Base-by-base conservation (phyloP, 352 stramenopile species). In the Pythium aquatile region DNA sequence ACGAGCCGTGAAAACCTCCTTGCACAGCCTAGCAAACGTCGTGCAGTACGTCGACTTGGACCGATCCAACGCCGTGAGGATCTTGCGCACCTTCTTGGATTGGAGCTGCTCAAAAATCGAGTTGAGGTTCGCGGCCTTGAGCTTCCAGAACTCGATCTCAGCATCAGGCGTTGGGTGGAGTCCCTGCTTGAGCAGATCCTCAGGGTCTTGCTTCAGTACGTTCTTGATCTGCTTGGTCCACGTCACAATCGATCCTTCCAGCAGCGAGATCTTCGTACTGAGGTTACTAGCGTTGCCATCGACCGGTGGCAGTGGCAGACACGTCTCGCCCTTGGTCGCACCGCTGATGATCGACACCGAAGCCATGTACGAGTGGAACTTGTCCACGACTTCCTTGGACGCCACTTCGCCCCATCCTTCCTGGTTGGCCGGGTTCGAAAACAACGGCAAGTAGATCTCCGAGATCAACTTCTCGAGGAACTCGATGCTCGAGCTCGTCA, bases 181-280 rank as follows among this genome's bases (percentile, higher is more conserved):
- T 2, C 97, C 96, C 66, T 98, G 85, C 75, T 99, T 99, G 16
- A 99, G 83, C 55, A 98, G 73, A 56, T 92, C 83, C 65, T 99
- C 97, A 0, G 97, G 96, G 78, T 99, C 97, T 76, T 99, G 96
- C 73, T 99, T 98, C 26, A 99, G 77, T 2, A 99, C 93, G 66
- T 94, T 98, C 73, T 99, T 99, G 72, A 99, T 99, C 76, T 99
- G 97, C 72, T 99, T 99, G 35, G 97, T 99, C 97, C 97, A 99
- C 1, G 96, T 99, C 53, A 99, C 96, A 60, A 99, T 98, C 40
- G 96, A 97, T 5, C 94, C 91, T 76, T 99, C 97, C 0, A 99
- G 79, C n/a, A 99, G 74, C 13, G 96, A 98, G 62, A 99, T 98
- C 37, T 97, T 95, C 69, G 96, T 98, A 65, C 85, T 90, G 49